Percentiles rank a stretch among this genome's conserved stretches.
These are phyloP conservation scores for Dactylis glomerata DNA, from an alignment of 176 grass and related monocot species.

Conservation along the genomic window DNA sequence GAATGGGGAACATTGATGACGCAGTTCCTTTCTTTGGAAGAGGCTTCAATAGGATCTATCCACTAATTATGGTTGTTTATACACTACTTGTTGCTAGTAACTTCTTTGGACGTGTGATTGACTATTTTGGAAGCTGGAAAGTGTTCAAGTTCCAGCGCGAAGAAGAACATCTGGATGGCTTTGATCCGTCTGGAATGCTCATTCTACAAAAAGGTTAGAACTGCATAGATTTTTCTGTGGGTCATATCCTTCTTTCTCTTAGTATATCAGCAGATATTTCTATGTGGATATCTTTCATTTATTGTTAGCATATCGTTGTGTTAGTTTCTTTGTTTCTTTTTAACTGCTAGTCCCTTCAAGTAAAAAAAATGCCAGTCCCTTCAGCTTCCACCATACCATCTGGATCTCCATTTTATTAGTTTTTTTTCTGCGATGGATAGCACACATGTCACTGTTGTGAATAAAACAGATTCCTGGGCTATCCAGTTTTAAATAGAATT, in stretches of 20 bases:
- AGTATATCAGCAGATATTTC: conserved; percentile 14
- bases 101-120: conserved; percentile 91
- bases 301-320: neutral
- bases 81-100: conserved; percentile 89
- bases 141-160: conserved; percentile 85
- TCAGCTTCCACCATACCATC: neutral
- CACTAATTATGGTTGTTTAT: conserved; percentile 98
- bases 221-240: conserved; percentile 8
- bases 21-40: conserved; percentile 99
- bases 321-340: neutral
- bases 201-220: conserved; percentile 93
- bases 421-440: conserved; percentile 7
- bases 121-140: conserved; percentile 97
- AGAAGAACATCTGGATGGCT: conserved; percentile 82
- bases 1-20: conserved; percentile 99
- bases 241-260: neutral
- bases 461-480: neutral
- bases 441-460: neutral
- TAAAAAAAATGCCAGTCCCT: too few relatives aligned
- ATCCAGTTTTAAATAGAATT: conserved; percentile 17
- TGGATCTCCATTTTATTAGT: neutral
- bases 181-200: conserved; percentile 91
- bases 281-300: neutral
- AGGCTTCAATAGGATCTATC: conserved; percentile 99
- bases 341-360: neutral